These are phyloP conservation scores for Monosporascus sp. DNA, from an alignment of 2,329 filamentous ascomycete species.

Conservation along the genomic window DNA sequence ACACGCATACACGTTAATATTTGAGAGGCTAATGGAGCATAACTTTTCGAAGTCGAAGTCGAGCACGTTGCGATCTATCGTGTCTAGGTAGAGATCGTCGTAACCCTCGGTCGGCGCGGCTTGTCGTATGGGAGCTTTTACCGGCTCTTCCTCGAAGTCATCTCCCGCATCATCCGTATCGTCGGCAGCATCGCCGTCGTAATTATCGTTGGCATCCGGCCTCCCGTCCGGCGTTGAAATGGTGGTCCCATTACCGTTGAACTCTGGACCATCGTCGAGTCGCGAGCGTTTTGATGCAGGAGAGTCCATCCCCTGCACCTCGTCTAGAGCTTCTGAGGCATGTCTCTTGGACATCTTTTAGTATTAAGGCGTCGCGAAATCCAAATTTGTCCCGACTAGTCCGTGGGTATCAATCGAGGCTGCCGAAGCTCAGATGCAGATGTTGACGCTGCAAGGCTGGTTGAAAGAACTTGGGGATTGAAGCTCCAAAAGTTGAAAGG, in stretches of 20 bases:
- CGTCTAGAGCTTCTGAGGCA: conserved; percentile 55
- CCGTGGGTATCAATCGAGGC: no score
- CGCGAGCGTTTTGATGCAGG: conserved; percentile 56
- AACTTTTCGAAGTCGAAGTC: conserved; percentile 99
- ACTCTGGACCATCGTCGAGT: conserved; percentile 38
- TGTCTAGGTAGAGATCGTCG: conserved; percentile 94
- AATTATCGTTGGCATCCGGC: conserved; percentile 14
- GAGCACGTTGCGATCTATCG: conserved; percentile 84
- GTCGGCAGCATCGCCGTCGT: conserved; percentile 24
- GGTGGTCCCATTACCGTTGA: conserved; percentile 25
- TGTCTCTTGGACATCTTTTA: conserved; percentile 47
- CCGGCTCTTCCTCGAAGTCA: conserved; percentile 32
- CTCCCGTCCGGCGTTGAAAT: conserved; percentile 15
- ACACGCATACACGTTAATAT: conserved; percentile 98
- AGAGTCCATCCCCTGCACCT: conserved; percentile 47
- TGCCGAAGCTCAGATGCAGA: no score
- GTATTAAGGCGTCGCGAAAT: background rate
- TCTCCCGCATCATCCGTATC: conserved; percentile 35
- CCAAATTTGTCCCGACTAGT: background rate
- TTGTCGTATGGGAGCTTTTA: conserved; percentile 57
- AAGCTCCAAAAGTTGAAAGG: background rate
- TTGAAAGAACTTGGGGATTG: background rate
- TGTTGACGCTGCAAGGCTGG: background rate
- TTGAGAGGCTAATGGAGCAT: conserved; percentile 90
- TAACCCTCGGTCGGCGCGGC: conserved; percentile 80